phyloP scores from a whole-genome alignment of 1,284 basidiomycete genomes.

The Pseudozyma sp. region DNA sequence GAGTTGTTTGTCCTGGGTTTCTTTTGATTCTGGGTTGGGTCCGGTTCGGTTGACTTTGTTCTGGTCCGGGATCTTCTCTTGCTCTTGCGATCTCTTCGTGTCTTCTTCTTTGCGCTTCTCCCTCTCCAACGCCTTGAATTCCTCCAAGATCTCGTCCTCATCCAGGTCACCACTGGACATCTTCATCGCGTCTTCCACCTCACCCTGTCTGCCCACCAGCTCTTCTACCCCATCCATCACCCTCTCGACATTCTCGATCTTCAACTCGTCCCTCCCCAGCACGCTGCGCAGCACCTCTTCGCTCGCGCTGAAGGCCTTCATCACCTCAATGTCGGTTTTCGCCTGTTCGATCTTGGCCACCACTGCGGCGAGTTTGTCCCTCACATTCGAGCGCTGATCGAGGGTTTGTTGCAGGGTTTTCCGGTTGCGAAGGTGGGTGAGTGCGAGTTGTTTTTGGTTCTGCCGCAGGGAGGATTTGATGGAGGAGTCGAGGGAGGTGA shows the following conservation, averaged over 20 bases:
- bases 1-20: conserved; percentile 18
- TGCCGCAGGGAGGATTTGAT: conserved; percentile 76
- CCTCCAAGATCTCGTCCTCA: conserved; percentile 30
- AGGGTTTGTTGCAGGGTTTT: conserved; percentile 84
- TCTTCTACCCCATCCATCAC: conserved; percentile 11
- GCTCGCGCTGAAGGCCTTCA: conserved; percentile 85
- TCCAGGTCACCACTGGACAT: conserved; percentile 2
- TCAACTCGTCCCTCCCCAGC: conserved; percentile 80
- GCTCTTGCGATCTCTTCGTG: neutral
- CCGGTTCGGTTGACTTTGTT: neutral
- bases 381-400: conserved; percentile 78
- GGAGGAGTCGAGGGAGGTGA: conserved; percentile 76
- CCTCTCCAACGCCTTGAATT: conserved; percentile 11
- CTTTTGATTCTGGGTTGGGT: too few relatives aligned
- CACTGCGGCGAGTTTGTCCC: conserved; percentile 80
- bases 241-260: conserved; percentile 6
- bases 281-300: conserved; percentile 80
- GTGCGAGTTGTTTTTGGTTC: conserved; percentile 77
- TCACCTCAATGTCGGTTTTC: conserved; percentile 88
- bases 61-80: neutral
- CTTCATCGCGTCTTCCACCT: conserved; percentile 8
- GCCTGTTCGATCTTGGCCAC: conserved; percentile 86
- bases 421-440: conserved; percentile 80
- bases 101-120: conserved; percentile 25
- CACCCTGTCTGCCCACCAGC: conserved; percentile 5